Evolutionary conservation across 2,329 filamentous ascomycete genomes (phyloP), one percentile per base, ranked within the genome.

Genomic region (Aspergillus versicolor): DNA sequence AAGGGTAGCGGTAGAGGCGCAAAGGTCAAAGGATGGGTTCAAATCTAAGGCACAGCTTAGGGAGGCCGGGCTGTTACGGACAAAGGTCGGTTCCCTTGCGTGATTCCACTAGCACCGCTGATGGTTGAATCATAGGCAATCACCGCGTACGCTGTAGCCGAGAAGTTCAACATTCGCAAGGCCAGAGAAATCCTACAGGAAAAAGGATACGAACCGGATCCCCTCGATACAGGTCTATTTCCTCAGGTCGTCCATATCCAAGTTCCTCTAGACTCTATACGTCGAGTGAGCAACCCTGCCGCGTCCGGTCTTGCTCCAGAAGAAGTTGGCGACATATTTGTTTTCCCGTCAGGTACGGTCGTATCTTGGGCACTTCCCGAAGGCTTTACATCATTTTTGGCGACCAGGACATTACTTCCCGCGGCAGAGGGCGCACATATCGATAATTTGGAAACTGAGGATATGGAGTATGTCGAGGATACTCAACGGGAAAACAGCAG

Each of bases 271-370:
- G 77, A 79, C 57, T 76, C 76, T 3, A 74, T 78, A 53, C 73
- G 74, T 40, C 73, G 76, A 51, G 73, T 77, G 27, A 71, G 72
- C 57, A 79, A 76, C 58, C 72, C 76, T 4, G 69, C 71, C 5
- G 67, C 74, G 17, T 60, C 67, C 38, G 72, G 75, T 60, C 59
- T 78, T 5, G 65, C 72, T 2, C 66, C 74, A 3, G 79, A 77
- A 54, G 79, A 80, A 68, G 73, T 85, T 57, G 92, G 92, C 34
- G 94, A 99, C 75, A 86, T 97, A 50, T 97, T 97, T 70, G 88
- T 99, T 56, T 99, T 99, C 64, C 92, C 93, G 8, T 96, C 92
- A 0, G 94, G 94, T 11, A 96, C 92, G 12, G 84, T 97, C 7
- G 94, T 97, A 5, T 88, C 91, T 22, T 99, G 94, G 94, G 90